Conservation (phyloP, 1,284 basidiomycete genomes). For the Tilletia indica region DNA sequence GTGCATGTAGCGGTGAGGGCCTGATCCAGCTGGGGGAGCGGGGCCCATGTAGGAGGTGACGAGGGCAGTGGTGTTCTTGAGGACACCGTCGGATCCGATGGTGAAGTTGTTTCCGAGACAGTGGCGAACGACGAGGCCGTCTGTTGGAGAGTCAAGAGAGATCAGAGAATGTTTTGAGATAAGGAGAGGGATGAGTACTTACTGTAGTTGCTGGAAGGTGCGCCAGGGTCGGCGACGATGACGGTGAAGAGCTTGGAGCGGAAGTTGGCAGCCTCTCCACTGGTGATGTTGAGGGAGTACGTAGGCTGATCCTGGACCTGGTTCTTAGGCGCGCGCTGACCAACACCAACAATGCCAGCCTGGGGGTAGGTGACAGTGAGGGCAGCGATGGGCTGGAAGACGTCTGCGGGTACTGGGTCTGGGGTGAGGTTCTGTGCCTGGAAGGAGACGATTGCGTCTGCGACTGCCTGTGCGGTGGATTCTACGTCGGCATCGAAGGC, state of each 20-base stretch:
- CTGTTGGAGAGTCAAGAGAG: neutral
- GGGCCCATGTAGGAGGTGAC: neutral
- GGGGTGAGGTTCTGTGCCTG: constrained; percentile 12
- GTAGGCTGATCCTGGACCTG: neutral
- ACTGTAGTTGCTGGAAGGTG: constrained; percentile 8
- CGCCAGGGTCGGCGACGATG: constrained; percentile 13
- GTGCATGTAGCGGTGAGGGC: constrained; percentile 44
- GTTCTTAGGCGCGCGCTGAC: neutral
- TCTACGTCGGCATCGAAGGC: constrained; percentile 14
- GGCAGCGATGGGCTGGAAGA: constrained; percentile 13
- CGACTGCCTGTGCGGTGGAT: constrained; percentile 6
- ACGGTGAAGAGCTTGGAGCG: constrained; percentile 10
- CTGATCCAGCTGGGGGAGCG: constrained; percentile 24
- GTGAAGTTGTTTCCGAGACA: constrained; percentile 18
- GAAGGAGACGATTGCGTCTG: constrained; percentile 12
- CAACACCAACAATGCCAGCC: constrained; percentile 1
- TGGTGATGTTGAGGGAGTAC: constrained; percentile 11
- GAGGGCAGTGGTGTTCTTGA: constrained; percentile 11
- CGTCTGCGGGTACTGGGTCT: neutral
- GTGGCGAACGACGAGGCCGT: constrained; percentile 3
- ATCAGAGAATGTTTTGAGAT: too few species aligned
- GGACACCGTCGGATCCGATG: neutral
- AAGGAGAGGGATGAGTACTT: neutral
- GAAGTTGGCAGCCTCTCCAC: constrained; percentile 4
- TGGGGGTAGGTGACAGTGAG: constrained; percentile 14